A percentile compares a stretch with the other conserved stretches of the same genome.
Conservation (phyloP, 2,329 filamentous ascomycete species). For the Talaromyces sp. region DNA sequence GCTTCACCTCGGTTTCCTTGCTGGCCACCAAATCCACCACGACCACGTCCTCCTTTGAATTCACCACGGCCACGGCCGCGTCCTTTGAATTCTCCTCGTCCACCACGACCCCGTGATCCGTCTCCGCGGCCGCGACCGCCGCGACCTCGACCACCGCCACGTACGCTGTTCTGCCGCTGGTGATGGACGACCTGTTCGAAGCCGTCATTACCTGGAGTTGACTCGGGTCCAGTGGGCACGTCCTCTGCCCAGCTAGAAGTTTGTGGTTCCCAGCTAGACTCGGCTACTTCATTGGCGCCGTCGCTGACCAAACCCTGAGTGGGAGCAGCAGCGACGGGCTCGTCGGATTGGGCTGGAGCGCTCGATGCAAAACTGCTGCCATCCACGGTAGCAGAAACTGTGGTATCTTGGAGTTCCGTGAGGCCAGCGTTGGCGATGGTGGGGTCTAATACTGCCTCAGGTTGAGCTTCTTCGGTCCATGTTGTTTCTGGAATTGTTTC, state of each 20-base stretch:
- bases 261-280: conserved; percentile 52
- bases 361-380: conserved; percentile 38
- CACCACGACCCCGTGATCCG: conserved; percentile 30
- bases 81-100: conserved; percentile 6
- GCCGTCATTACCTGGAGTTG: conserved; percentile 24
- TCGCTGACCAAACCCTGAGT: conserved; percentile 37
- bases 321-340: conserved; percentile 22
- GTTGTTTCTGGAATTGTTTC: conserved; percentile 38
- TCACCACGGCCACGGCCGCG: conserved; percentile 27
- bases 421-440: conserved; percentile 55
- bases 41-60: conserved; percentile 27
- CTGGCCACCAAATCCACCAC: conserved; percentile 21
- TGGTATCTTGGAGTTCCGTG: conserved; percentile 50
- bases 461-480: conserved; percentile 38
- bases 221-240: conserved; percentile 50
- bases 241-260: conserved; percentile 75
- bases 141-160: conserved; percentile 28
- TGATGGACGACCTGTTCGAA: conserved; percentile 31
- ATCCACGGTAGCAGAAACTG: conserved; percentile 51
- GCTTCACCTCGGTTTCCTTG: conserved; percentile 24
- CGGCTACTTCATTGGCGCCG: conserved; percentile 42
- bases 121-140: conserved; percentile 32
- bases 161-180: conserved; percentile 28
- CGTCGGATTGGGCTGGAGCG: conserved; percentile 14
- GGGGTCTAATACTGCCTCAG: conserved; percentile 45